These are phyloP conservation scores for Cryptosporidium sp. DNA, from an alignment of 169 alveolate genomes.

Conservation along the genomic window DNA sequence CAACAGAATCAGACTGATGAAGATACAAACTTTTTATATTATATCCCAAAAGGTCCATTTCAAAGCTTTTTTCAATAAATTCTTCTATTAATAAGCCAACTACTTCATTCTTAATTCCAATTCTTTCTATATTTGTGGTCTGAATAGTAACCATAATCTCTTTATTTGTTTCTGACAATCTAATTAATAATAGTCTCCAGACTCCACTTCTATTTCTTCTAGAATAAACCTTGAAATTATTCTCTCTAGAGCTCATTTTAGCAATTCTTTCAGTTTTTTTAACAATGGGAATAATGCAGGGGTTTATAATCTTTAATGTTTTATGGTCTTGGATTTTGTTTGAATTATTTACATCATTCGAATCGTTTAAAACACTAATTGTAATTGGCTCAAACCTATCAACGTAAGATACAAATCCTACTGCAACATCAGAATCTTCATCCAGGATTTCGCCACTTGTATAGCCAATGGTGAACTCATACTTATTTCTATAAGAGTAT, in stretches of 20 bases:
- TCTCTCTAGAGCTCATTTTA: constrained; percentile 15
- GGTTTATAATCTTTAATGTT: constrained; percentile 24
- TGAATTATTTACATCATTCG: constrained; percentile 25
- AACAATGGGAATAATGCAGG: constrained; percentile 37
- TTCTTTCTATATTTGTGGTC: constrained; percentile 11
- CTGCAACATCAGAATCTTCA: constrained; percentile 36
- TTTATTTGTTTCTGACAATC: constrained; percentile 56
- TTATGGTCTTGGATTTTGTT: neutral
- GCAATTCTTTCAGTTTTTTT: constrained; percentile 18
- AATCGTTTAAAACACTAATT: constrained; percentile 29
- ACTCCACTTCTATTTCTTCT: constrained; percentile 67
- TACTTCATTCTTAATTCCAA: neutral
- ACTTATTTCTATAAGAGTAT: constrained; percentile 77
- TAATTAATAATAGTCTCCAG: constrained; percentile 74
- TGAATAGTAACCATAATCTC: constrained; percentile 71
- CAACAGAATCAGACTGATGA: constrained; percentile 65
- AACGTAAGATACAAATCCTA: constrained; percentile 66
- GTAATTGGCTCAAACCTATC: constrained; percentile 68
- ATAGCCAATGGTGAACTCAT: constrained; percentile 79
- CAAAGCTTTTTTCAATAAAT: neutral
- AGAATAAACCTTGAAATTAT: constrained; percentile 33
- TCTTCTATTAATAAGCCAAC: constrained; percentile 13
- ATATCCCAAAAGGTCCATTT: constrained; percentile 7
- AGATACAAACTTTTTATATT: constrained; percentile 22
- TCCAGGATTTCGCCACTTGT: constrained; percentile 46